Conservation (phyloP, 2,329 filamentous ascomycete species). For the Sporothrix variecibatus region DNA sequence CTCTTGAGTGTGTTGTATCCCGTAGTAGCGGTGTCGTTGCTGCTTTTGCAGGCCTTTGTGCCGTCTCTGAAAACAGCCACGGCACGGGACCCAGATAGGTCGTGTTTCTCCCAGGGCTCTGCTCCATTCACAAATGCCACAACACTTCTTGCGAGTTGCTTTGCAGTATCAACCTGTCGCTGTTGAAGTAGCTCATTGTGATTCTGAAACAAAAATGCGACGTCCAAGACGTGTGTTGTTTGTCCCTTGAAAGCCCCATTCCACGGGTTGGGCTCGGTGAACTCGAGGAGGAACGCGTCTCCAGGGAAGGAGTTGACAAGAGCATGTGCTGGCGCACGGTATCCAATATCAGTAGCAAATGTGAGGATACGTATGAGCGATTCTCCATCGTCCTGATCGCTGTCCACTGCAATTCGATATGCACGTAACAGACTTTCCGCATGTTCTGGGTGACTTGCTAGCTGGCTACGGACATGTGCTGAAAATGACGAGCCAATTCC, state of each 20-base stretch:
- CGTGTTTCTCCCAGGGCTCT: neutral
- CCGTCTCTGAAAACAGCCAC: neutral
- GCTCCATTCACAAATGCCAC: neutral
- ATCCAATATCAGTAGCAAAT: neutral
- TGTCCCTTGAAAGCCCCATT: neutral
- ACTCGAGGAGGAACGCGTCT: neutral
- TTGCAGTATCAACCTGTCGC: neutral
- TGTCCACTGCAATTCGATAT: neutral
- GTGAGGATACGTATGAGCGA: neutral
- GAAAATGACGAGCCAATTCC: neutral
- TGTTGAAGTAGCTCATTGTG: neutral
- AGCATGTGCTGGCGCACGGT: neutral
- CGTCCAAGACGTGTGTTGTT: neutral
- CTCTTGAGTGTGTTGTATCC: too few relatives aligned
- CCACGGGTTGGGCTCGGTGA: neutral
- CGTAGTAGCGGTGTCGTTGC: too few relatives aligned
- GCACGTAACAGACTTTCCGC: neutral
- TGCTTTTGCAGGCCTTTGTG: too few relatives aligned
- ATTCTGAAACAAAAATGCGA: neutral
- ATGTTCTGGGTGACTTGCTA: neutral
- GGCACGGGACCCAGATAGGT: neutral
- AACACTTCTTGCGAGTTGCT: neutral
- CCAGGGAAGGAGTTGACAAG: neutral
- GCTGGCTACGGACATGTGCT: neutral
- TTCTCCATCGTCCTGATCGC: neutral